Evolutionary conservation across 192 early-diverging fungal species (phyloP), one percentile per base, ranked within the genome.

Genomic region (Backusella macrospora): DNA sequence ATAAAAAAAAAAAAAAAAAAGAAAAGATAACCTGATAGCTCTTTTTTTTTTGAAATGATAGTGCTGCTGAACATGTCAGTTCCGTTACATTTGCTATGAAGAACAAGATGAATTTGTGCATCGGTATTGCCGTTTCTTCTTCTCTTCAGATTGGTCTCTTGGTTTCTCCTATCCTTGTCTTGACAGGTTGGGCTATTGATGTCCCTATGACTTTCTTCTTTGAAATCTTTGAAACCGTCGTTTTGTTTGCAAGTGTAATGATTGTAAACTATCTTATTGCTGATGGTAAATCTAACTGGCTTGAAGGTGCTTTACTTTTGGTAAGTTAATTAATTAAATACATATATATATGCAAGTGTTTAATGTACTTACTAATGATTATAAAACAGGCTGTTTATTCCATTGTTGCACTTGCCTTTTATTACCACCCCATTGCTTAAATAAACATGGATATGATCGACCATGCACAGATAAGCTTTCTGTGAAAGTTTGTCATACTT

Each of bases 211-310:
- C 91, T 23, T 82, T 99, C 5, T 90, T 88, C 78, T 99, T 99
- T 76, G 86, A 89, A 37, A 81, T 84, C 5, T 93, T 96, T 76
- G 93, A 96, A 68, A 94, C 93, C 0, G 87, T 91, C 18, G 86
- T 96, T 0, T 74, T 97, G 43, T 96, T 98, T 80, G 80, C 94
- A 44, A 88, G 87, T 7, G 92, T 93, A 29, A 76, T 94, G 59
- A 84, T 95, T 34, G 89, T 91, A 44, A 92, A 93, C 80, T 92
- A 92, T 74, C 80, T 93, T 15, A 89, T 92, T 78, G 72, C 80
- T 69, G 96, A 98, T 78, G 97, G 97, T 15, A 78, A 91, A 62
- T 92, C 91, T 8, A 96, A 98, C 82, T 99, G 94, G 95, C 84
- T 99, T 15, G 95, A 96, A 80, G 97, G 97, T 9, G 85, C 86